phyloP scores from a whole-genome alignment of 768 basidiomycete species.

The Coprinopsis strossmayeri region DNA sequence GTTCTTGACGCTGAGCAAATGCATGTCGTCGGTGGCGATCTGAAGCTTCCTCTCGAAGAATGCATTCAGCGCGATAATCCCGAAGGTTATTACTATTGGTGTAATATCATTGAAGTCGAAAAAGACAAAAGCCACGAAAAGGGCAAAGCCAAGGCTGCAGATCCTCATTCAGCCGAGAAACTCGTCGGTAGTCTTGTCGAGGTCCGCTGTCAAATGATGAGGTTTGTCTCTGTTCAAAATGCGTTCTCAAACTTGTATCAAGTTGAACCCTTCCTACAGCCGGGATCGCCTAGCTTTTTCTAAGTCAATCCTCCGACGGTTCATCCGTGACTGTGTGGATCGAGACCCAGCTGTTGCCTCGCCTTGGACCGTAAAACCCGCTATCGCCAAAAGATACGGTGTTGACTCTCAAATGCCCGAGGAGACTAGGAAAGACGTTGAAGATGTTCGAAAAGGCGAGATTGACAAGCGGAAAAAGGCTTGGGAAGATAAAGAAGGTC shows the following conservation, averaged over 20 bases:
- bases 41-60: conserved; percentile 69
- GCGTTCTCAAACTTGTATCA: not conserved
- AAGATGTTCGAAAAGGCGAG: conserved; percentile 77
- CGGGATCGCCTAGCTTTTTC: conserved; percentile 95
- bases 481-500: conserved; percentile 84
- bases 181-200: conserved; percentile 78
- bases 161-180: conserved; percentile 40
- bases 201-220: conserved; percentile 74
- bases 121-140: conserved; percentile 63
- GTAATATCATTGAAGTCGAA: conserved; percentile 76
- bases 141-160: conserved; percentile 48
- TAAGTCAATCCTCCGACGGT: conserved; percentile 93
- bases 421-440: conserved; percentile 72
- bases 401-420: conserved; percentile 84
- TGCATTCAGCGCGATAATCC: conserved; percentile 73
- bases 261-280: conserved; percentile 31
- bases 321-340: conserved; percentile 92
- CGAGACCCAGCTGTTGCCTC: conserved; percentile 89
- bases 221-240: conserved; percentile 37
- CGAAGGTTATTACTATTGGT: conserved; percentile 77
- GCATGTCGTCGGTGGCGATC: conserved; percentile 74
- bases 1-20: conserved; percentile 42
- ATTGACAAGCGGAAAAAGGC: conserved; percentile 90
- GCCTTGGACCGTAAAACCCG: conserved; percentile 91
- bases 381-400: conserved; percentile 79